Evolutionary conservation across 192 early-diverging fungal species (phyloP).

Genomic region (Entomortierella lignicola): DNA sequence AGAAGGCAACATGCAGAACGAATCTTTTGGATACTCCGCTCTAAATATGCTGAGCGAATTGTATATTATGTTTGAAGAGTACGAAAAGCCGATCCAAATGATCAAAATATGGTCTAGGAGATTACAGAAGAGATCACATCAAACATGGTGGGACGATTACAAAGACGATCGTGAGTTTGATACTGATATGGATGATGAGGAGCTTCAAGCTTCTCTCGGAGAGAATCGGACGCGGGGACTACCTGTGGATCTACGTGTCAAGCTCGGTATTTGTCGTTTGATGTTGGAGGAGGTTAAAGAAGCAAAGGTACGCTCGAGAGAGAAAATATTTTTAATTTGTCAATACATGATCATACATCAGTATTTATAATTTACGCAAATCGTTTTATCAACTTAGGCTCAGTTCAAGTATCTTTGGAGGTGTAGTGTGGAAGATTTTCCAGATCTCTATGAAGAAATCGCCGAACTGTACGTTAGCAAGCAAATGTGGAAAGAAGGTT

Average conservation of each 20-base stretch:
- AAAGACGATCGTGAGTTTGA: slow-evolving; percentile 72
- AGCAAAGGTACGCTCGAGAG: slow-evolving; percentile 63
- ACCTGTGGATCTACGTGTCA: slow-evolving; percentile 88
- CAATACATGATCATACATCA: too few relatives aligned
- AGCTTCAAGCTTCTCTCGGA: slow-evolving; percentile 31
- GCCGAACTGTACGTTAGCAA: slow-evolving; percentile 78
- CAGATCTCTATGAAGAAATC: slow-evolving; percentile 80
- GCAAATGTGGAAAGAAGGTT: slow-evolving; percentile 70
- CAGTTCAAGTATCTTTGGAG: slow-evolving; percentile 75
- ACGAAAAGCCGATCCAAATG: slow-evolving; percentile 73
- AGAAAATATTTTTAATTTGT: neutral
- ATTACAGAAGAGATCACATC: slow-evolving; percentile 75
- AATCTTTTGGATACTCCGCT: slow-evolving; percentile 81
- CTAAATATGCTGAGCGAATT: slow-evolving; percentile 90
- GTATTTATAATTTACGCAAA: slow-evolving; percentile 8
- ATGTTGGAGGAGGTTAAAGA: slow-evolving; percentile 73
- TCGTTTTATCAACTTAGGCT: slow-evolving; percentile 51
- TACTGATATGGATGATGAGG: slow-evolving; percentile 53
- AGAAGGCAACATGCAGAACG: slow-evolving; percentile 49
- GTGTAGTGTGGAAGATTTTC: slow-evolving; percentile 62
- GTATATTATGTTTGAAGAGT: slow-evolving; percentile 83
- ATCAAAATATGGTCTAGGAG: slow-evolving; percentile 79
- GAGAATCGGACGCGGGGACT: slow-evolving; percentile 57
- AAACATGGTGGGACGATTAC: slow-evolving; percentile 72
- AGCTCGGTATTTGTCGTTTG: slow-evolving; percentile 85